A percentile compares a stretch with the other conserved stretches of the same genome.
Evolutionary conservation across 495 filamentous ascomycete species (phyloP).

Genomic region (Tuber brumale): DNA sequence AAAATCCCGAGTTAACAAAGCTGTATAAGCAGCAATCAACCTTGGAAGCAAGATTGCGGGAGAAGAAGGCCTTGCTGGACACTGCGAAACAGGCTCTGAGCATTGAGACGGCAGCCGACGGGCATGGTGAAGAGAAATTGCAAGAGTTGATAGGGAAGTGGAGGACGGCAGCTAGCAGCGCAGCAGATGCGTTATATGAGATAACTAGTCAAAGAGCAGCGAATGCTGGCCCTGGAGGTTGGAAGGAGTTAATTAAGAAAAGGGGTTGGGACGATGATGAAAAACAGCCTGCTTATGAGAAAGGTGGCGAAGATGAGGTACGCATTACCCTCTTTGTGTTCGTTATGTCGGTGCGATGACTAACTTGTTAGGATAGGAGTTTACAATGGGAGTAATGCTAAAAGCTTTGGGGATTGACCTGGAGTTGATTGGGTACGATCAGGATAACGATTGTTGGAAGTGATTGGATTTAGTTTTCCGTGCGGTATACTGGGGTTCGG

Average conservation of each 20-base stretch:
- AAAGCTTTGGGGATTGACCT: constrained; percentile 37
- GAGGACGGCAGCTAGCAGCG: constrained; percentile 37
- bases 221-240: constrained; percentile 36
- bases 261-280: constrained; percentile 39
- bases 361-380: constrained; percentile 19
- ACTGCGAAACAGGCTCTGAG: constrained; percentile 36
- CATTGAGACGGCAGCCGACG: constrained; percentile 31
- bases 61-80: constrained; percentile 26
- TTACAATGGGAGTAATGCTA: constrained; percentile 41
- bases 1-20: constrained; percentile 30
- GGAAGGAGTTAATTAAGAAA: constrained; percentile 37
- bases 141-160: constrained; percentile 45
- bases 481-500: neutral
- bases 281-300: constrained; percentile 16
- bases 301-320: constrained; percentile 30
- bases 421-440: constrained; percentile 31
- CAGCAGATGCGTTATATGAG: constrained; percentile 39
- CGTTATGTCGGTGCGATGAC: neutral
- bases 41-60: constrained; percentile 24
- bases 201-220: constrained; percentile 38
- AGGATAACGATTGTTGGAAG: constrained; percentile 28
- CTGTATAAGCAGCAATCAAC: constrained; percentile 33
- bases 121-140: constrained; percentile 39
- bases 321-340: neutral
- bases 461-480: constrained; percentile 4